These are phyloP conservation scores for Amanita exitialis DNA, from an alignment of 768 basidiomycete genomes.

Conservation along the genomic window DNA sequence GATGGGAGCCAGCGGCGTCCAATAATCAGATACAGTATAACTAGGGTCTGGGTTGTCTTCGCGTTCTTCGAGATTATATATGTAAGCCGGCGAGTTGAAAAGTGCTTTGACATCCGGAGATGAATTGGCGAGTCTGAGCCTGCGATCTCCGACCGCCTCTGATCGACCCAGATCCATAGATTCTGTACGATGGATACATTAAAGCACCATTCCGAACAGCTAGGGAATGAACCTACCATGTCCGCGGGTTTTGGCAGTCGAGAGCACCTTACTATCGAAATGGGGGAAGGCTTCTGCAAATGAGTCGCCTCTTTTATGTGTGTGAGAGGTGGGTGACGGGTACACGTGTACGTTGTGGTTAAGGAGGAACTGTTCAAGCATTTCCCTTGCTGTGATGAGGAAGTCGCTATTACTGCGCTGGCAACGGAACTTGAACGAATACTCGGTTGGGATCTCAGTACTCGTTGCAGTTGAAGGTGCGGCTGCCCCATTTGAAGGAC, in stretches of 20 bases:
- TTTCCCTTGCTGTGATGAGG: constrained; percentile 80
- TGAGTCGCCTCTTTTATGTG: constrained; percentile 82
- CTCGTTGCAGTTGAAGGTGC: constrained; percentile 12
- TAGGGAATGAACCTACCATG: constrained; percentile 24
- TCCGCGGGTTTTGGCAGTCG: constrained; percentile 65
- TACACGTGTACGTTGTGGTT: constrained; percentile 79
- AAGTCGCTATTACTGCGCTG: constrained; percentile 94
- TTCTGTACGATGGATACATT: constrained; percentile 30
- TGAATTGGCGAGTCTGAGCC: constrained; percentile 77
- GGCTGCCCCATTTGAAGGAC: constrained; percentile 11
- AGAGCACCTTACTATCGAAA: constrained; percentile 90
- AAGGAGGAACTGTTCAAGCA: constrained; percentile 85
- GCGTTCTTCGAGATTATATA: constrained; percentile 55
- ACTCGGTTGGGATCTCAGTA: constrained; percentile 56
- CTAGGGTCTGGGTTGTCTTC: constrained; percentile 40
- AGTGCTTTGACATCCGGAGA: constrained; percentile 93
- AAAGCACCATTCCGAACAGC: background rate
- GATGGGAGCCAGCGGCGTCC: constrained; percentile 70
- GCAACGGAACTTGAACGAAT: constrained; percentile 92
- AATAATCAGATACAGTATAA: constrained; percentile 58
- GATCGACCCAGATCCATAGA: constrained; percentile 70
- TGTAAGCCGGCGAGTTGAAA: constrained; percentile 80
- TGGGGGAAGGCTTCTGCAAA: constrained; percentile 95
- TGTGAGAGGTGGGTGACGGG: constrained; percentile 59
- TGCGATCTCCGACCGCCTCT: constrained; percentile 59